These are phyloP conservation scores for Coniochaeta sp. DNA, from an alignment of 2,329 filamentous ascomycete genomes.

Conservation along the genomic window DNA sequence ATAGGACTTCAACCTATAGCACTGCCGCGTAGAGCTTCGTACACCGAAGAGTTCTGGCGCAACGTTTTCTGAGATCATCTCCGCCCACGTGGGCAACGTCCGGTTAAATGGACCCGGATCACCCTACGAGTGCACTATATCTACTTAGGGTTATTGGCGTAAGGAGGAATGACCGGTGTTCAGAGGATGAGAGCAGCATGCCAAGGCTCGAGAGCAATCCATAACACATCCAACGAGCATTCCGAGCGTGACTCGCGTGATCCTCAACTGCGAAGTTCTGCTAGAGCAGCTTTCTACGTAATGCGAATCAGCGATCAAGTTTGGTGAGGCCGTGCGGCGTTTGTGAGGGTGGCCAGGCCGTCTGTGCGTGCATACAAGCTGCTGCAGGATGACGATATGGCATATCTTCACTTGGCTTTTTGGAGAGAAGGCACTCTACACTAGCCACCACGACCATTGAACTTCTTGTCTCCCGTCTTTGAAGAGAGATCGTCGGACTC, in stretches of 20 bases:
- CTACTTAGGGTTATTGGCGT: no score
- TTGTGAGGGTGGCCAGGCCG: not conserved
- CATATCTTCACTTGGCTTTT: not conserved
- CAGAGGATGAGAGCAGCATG: no score
- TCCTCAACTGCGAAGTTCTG: not conserved
- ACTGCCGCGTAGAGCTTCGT: no score
- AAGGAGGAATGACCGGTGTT: no score
- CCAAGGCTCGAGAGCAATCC: not conserved
- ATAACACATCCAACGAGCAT: no score
- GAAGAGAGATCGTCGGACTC: not conserved
- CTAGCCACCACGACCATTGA: not conserved
- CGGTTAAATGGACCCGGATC: not conserved
- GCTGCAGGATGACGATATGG: slow-evolving; percentile 1
- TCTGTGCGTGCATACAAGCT: not conserved
- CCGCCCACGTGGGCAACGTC: not conserved
- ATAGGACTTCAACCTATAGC: no score
- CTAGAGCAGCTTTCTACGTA: not conserved
- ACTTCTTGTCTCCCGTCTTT: not conserved
- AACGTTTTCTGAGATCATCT: no score
- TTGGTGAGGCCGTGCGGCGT: not conserved
- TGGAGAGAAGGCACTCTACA: not conserved
- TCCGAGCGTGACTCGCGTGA: no score
- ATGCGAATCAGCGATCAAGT: not conserved
- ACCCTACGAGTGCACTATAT: no score
- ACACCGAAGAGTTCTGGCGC: no score